phyloP scores from a whole-genome alignment of 805 yeast genomes.

The Hanseniaspora lindneri region DNA sequence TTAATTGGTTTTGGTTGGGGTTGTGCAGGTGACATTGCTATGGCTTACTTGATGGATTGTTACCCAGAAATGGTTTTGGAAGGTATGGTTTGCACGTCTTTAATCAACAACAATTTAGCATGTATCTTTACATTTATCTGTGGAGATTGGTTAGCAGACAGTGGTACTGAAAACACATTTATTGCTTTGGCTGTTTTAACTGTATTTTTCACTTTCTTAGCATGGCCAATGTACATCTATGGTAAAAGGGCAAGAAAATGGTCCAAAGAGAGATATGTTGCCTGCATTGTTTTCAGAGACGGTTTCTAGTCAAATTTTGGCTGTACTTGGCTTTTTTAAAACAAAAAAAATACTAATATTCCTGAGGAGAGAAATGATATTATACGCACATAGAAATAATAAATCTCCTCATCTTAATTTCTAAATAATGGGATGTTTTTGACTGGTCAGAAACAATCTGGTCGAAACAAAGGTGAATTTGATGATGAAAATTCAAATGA shows the following conservation, averaged over 20 bases:
- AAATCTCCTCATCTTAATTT: too few relatives aligned
- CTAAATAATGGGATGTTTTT: too few relatives aligned
- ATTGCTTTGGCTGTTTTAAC: constrained; percentile 51
- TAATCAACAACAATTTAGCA: constrained; percentile 53
- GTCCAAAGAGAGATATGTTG: constrained; percentile 46
- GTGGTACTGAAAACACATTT: constrained; percentile 48
- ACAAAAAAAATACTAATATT: too few relatives aligned
- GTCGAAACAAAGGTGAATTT: too few relatives aligned
- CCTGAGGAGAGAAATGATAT: too few relatives aligned
- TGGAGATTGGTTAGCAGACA: constrained; percentile 45
- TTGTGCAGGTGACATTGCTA: constrained; percentile 57
- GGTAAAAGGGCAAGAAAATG: constrained; percentile 49
- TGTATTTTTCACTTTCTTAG: constrained; percentile 43
- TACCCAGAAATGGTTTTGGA: constrained; percentile 60
- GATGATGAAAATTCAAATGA: too few relatives aligned
- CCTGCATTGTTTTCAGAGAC: constrained; percentile 43
- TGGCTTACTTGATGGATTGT: constrained; percentile 55
- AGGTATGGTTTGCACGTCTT: constrained; percentile 57
- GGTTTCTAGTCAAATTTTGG: constrained; percentile 22
- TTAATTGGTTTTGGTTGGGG: constrained; percentile 61
- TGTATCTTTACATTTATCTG: constrained; percentile 58
- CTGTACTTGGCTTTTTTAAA: neutral
- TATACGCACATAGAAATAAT: too few relatives aligned
- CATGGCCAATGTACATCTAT: constrained; percentile 46
- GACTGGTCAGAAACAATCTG: too few relatives aligned